Evolutionary conservation across 2,329 filamentous ascomycete genomes (phyloP).

Genomic region (Scedosporium minutisporum): DNA sequence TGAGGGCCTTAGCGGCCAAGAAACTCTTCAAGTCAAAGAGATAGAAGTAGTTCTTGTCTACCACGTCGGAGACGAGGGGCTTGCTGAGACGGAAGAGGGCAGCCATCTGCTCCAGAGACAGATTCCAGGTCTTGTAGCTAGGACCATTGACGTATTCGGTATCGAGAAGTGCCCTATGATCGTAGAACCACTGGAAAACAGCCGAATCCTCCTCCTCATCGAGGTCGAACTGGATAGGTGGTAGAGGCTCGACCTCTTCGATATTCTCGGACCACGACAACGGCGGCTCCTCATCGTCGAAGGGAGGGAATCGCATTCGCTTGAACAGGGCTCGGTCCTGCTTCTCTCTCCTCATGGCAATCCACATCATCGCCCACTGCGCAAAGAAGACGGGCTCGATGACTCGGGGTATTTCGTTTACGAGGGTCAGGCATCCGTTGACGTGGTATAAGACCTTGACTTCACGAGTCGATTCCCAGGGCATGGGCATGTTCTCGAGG

Average conservation of each 20-base stretch:
- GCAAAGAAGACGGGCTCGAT: conserved; percentile 97
- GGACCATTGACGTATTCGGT: conserved; percentile 91
- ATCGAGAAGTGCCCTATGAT: conserved; percentile 81
- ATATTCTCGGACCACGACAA: conserved; percentile 98
- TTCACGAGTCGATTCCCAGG: conserved; percentile 92
- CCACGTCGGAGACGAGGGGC: conserved; percentile 80
- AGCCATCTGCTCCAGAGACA: conserved; percentile 90
- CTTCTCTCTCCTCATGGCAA: conserved; percentile 96
- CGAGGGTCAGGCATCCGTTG: conserved; percentile 91
- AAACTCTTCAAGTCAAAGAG: conserved; percentile 95
- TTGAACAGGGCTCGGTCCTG: conserved; percentile 94
- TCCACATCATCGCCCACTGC: conserved; percentile 99
- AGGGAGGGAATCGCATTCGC: conserved; percentile 96
- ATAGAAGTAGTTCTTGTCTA: conserved; percentile 96
- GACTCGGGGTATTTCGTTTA: conserved; percentile 92
- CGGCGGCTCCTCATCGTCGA: conserved; percentile 96
- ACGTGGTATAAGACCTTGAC: conserved; percentile 98
- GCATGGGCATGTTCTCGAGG: conserved; percentile 99
- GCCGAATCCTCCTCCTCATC: conserved; percentile 87
- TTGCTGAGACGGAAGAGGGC: conserved; percentile 86
- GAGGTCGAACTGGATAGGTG: conserved; percentile 97
- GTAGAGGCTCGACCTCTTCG: conserved; percentile 92
- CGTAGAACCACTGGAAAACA: conserved; percentile 96
- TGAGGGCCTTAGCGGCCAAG: conserved; percentile 89
- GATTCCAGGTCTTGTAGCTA: conserved; percentile 94